phyloP scores from a whole-genome alignment of 1,284 basidiomycete genomes.

The Xerocomus minutiporus region DNA sequence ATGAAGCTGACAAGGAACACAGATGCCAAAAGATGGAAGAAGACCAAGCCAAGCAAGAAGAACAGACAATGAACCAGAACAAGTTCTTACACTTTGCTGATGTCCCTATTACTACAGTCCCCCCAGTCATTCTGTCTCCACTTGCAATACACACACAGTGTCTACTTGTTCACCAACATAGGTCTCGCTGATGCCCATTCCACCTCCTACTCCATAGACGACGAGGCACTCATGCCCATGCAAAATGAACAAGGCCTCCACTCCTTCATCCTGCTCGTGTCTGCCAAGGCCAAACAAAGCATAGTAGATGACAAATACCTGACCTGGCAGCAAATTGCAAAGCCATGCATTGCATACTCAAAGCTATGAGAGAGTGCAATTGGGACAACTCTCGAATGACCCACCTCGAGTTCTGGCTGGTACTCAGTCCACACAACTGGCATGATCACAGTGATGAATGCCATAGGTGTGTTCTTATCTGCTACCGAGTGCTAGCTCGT shows the following conservation, averaged over 20 bases:
- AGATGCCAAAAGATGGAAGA: too few species aligned
- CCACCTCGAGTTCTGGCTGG: neutral
- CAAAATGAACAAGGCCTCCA: too few species aligned
- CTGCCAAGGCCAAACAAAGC: neutral
- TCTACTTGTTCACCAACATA: neutral
- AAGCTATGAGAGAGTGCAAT: neutral
- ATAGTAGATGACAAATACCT: neutral
- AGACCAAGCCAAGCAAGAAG: too few species aligned
- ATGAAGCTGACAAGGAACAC: neutral
- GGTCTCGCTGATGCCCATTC: neutral
- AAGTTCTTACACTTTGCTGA: too few species aligned
- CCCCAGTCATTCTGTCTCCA: too few species aligned
- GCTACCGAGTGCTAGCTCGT: neutral
- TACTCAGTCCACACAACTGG: neutral
- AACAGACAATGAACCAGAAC: too few species aligned
- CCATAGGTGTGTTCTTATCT: neutral
- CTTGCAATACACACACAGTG: neutral
- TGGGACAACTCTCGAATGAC: neutral
- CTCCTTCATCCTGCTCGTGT: neutral
- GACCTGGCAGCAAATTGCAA: neutral
- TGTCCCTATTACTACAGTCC: too few species aligned
- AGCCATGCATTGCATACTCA: neutral
- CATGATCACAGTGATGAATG: neutral
- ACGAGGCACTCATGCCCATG: too few species aligned
- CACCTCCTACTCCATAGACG: neutral